phyloP scores from a whole-genome alignment of 176 grass and related monocot species.

The Chrysopogon serrulatus region DNA sequence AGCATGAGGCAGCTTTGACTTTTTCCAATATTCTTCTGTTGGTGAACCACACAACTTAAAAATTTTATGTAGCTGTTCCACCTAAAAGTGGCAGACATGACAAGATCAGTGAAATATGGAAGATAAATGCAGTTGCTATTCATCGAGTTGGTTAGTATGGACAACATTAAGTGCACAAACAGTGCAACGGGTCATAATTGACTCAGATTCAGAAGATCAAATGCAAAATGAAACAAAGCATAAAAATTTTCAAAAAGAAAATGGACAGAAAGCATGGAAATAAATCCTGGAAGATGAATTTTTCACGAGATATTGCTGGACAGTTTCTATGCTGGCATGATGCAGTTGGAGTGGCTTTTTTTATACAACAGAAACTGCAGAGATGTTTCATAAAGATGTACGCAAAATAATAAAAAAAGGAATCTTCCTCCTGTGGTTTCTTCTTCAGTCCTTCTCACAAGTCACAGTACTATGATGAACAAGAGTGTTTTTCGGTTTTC shows the following conservation, averaged over 20 bases:
- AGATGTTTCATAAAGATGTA: not conserved
- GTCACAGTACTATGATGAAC: not conserved
- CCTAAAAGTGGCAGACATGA: constrained; percentile 44
- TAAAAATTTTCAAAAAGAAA: not conserved
- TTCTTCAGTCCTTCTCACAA: not conserved
- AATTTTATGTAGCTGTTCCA: constrained; percentile 90
- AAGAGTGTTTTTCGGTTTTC: not conserved
- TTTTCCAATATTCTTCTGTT: constrained; percentile 89
- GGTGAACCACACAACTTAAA: constrained; percentile 88
- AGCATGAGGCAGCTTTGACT: constrained; percentile 67
- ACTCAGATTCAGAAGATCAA: not conserved
- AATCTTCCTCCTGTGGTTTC: not conserved
- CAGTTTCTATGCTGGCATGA: not conserved
- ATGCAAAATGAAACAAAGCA: not conserved
- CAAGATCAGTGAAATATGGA: constrained; percentile 8
- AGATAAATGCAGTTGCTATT: constrained; percentile 14
- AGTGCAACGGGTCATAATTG: constrained; percentile 16
- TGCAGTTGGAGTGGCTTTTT: not conserved
- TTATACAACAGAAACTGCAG: not conserved
- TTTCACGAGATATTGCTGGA: not conserved
- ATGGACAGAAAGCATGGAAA: constrained; percentile 7
- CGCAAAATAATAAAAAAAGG: not conserved
- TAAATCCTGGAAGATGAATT: not conserved
- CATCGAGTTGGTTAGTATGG: constrained; percentile 11
- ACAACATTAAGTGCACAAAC: constrained; percentile 9